Evolutionary conservation across 2,329 filamentous ascomycete genomes (phyloP), one percentile per base, ranked within the genome.

Genomic region (Fusarium sp.): DNA sequence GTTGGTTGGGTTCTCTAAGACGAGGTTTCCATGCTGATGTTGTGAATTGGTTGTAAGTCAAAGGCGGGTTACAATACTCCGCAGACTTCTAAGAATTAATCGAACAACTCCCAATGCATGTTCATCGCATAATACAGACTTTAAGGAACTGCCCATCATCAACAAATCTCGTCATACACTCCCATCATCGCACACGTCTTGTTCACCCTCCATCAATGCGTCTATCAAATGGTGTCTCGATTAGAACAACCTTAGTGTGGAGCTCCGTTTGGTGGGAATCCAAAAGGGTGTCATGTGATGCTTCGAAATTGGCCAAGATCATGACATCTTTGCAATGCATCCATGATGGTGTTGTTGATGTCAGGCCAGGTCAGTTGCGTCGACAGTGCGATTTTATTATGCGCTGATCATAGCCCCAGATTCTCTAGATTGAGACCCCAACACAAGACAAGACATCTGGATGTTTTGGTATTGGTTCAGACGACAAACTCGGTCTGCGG

Each of bases 401-500:
- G 42, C 41, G 53, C 54, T 38, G 49, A 64, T 54, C 49, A 35
- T 46, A 29, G 29, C 46, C 62, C 62, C 64, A 18, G 52, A 47
- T 35, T 52, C 29, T 42, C 46, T 42, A 25, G 46, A 38, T n/a
- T 31, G 25, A 47, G n/a, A 67, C 46, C 29, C 18, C 29, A 52
- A 45, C 35, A 41, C 35, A 39, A 41, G 42, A 45, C 57, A 52
- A 41, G 41, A 33, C 39, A 36, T 68, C 49, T 65, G 50, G 47
- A 69, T 67, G 59, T 35, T 35, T 39, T 38, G 42, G 63, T 41
- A 76, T 70, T 76, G 74, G 72, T 33, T 66, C 66, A 42, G n/a
- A 54, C 46, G n/a, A 27, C 5, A 29, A n/a, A 46, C 38, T 39
- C 62, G 55, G 62, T 61, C 72, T 71, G 47, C 27, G 56, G 61